Percentiles rank a stretch among this genome's conserved stretches.
phyloP scores from a whole-genome alignment of 306 rosid species.

The Carpinus viminea region DNA sequence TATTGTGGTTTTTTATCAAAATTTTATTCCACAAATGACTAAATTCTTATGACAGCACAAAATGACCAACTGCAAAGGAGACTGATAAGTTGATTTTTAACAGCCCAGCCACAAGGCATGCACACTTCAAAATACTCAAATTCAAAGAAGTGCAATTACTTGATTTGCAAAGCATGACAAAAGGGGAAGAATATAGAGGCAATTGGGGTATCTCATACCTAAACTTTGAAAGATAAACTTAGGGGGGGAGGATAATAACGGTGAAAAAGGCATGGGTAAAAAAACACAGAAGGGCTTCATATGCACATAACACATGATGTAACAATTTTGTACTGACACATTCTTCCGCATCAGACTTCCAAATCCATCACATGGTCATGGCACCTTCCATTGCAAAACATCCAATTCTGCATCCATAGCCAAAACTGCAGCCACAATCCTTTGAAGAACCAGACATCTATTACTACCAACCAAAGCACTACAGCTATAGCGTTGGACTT shows the following conservation, averaged over 20 bases:
- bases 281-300: too few relatives aligned
- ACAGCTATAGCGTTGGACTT: not conserved
- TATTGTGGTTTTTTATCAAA: not conserved
- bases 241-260: not conserved
- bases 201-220: not conserved
- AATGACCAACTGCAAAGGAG: not conserved
- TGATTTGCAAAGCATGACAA: too few relatives aligned
- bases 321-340: not conserved
- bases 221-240: not conserved
- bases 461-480: not conserved
- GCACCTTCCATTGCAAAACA: not conserved
- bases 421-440: constrained; percentile 15
- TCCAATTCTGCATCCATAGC: constrained; percentile 4
- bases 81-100: not conserved
- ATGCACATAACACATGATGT: too few relatives aligned
- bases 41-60: not conserved
- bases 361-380: not conserved
- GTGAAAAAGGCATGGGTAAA: not conserved
- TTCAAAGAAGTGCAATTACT: not conserved
- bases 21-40: not conserved
- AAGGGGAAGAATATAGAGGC: not conserved
- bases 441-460: not conserved
- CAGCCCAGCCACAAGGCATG: not conserved
- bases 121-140: not conserved
- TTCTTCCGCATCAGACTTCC: not conserved